These are phyloP conservation scores for Septoria petroselini DNA, from an alignment of 2,329 filamentous ascomycete genomes.

Conservation along the genomic window DNA sequence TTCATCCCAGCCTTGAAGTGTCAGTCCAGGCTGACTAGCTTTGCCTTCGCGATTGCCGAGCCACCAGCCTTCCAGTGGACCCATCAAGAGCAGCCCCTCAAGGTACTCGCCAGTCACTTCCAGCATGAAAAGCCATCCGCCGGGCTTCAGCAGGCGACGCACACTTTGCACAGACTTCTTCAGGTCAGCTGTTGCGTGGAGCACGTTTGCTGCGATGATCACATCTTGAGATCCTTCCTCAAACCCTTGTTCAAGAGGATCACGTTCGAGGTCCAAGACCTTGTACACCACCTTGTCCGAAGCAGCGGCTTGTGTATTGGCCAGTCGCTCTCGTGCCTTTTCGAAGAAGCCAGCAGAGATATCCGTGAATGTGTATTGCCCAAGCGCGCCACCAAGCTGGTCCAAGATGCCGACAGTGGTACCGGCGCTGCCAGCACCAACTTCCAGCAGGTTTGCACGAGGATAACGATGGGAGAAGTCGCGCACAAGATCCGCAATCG, in stretches of 20 bases:
- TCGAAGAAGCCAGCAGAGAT: slow-evolving; percentile 45
- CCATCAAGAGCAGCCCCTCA: slow-evolving; percentile 19
- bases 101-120: slow-evolving; percentile 26
- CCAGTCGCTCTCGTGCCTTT: slow-evolving; percentile 31
- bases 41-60: slow-evolving; percentile 32
- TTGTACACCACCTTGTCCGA: slow-evolving; percentile 36
- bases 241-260: slow-evolving; percentile 39
- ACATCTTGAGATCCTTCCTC: slow-evolving; percentile 28
- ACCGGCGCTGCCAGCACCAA: slow-evolving; percentile 47
- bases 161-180: slow-evolving; percentile 26
- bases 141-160: slow-evolving; percentile 31
- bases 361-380: slow-evolving; percentile 50
- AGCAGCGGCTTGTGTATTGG: slow-evolving; percentile 9
- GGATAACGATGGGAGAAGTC: slow-evolving; percentile 43
- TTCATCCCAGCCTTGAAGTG: slow-evolving; percentile 36
- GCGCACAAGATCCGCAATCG: slow-evolving; percentile 25
- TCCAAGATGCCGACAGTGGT: slow-evolving; percentile 41
- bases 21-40: slow-evolving; percentile 30
- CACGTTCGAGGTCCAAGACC: slow-evolving; percentile 35
- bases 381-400: slow-evolving; percentile 34
- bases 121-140: slow-evolving; percentile 28
- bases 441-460: slow-evolving; percentile 45
- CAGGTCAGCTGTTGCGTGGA: slow-evolving; percentile 29
- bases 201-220: slow-evolving; percentile 32
- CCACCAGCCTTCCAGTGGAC: slow-evolving; percentile 21